Evolutionary conservation across 2,329 filamentous ascomycete genomes (phyloP).

Genomic region (Triangularia setosa): DNA sequence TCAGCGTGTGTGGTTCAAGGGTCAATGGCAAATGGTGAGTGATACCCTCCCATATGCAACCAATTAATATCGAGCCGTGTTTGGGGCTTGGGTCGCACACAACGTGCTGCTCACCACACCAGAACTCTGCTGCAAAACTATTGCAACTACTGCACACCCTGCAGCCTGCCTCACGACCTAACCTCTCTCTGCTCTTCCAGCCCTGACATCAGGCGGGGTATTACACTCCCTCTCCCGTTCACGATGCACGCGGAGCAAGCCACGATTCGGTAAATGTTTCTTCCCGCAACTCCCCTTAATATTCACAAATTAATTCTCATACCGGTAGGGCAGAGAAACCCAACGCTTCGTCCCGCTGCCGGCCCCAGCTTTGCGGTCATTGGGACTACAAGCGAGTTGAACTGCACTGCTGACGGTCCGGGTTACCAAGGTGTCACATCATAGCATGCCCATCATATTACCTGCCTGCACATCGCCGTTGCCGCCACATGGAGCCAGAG

Average conservation of each 20-base stretch:
- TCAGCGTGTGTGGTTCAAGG: background rate
- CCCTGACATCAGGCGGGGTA: background rate
- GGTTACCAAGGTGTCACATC: background rate
- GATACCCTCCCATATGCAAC: background rate
- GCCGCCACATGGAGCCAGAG: background rate
- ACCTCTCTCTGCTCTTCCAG: background rate
- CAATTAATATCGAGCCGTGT: background rate
- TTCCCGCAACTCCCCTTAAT: background rate
- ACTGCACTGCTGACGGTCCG: background rate
- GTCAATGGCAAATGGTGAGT: background rate
- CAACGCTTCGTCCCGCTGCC: background rate
- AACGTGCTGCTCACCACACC: background rate
- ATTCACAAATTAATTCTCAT: background rate
- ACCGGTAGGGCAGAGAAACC: slow-evolving; percentile 4
- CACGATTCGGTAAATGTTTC: slow-evolving; percentile 5
- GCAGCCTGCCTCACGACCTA: background rate
- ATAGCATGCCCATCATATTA: background rate
- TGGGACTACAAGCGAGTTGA: background rate
- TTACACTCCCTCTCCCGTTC: background rate
- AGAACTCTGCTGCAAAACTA: background rate
- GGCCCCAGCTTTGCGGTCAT: background rate
- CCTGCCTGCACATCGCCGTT: background rate
- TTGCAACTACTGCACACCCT: background rate
- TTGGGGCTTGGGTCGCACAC: background rate
- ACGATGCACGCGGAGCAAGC: background rate